phyloP scores from a whole-genome alignment of 257 asterid species.

The Paulownia fortunei region DNA sequence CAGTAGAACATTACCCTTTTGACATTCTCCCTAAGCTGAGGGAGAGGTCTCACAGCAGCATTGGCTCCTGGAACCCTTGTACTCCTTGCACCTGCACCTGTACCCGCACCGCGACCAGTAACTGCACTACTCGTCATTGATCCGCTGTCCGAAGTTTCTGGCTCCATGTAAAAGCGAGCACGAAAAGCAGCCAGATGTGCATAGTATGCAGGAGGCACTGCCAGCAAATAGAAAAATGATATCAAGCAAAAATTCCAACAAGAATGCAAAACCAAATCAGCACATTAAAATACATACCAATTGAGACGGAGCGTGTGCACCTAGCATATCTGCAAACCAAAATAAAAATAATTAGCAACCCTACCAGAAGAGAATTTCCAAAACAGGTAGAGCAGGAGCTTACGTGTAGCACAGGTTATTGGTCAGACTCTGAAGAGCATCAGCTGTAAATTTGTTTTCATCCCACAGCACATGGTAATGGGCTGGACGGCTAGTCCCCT shows the following conservation, averaged over 20 bases:
- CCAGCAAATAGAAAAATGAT: not conserved
- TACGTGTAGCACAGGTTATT: conserved; percentile 96
- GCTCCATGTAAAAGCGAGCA: conserved; percentile 96
- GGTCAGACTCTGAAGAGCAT: conserved; percentile 78
- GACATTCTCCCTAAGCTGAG: conserved; percentile 88
- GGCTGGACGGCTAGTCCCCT: conserved; percentile 95
- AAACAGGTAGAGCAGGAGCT: conserved; percentile 25
- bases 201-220: conserved; percentile 98
- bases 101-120: conserved; percentile 60
- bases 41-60: conserved; percentile 87
- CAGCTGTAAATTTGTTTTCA: conserved; percentile 89
- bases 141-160: conserved; percentile 85
- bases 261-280: not conserved
- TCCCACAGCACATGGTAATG: conserved; percentile 97
- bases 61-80: conserved; percentile 56
- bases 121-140: conserved; percentile 67
- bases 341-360: conserved; percentile 3
- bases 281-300: conserved; percentile 57
- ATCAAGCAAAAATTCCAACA: not conserved
- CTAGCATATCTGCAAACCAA: conserved; percentile 71
- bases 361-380: not conserved
- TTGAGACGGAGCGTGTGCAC: conserved; percentile 94
- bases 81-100: conserved; percentile 60
- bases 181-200: conserved; percentile 97
- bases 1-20: conserved; percentile 95